Evolutionary conservation across 2,329 filamentous ascomycete species (phyloP).

Genomic region (Dactylella cylindrospora): DNA sequence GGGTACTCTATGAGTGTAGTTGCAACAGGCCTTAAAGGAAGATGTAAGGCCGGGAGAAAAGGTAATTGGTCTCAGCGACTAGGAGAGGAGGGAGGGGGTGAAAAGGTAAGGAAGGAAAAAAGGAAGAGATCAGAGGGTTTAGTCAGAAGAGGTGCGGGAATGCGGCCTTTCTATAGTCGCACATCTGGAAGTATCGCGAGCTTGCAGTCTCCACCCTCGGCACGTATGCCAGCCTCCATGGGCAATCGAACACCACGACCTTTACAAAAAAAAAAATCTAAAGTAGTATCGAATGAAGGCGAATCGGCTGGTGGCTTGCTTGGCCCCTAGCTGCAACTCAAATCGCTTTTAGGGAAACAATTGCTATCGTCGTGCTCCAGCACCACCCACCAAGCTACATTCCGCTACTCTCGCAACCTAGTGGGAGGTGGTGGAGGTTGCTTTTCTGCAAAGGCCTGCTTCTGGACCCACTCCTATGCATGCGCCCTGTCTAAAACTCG

Average conservation of each 20-base stretch:
- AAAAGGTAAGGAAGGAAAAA: slow-evolving; percentile 4
- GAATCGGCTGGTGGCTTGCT: slow-evolving; percentile 29
- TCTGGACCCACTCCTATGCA: slow-evolving; percentile 32
- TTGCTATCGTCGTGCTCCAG: no score
- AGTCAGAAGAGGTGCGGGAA: background rate
- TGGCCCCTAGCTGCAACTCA: slow-evolving; percentile 11
- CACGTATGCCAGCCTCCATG: no score
- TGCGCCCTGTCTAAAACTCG: slow-evolving; percentile 29
- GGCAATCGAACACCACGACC: no score
- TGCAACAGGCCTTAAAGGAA: no score
- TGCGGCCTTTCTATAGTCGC: slow-evolving; percentile 31
- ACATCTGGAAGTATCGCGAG: slow-evolving; percentile 1
- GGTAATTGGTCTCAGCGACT: no score
- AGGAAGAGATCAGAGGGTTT: background rate
- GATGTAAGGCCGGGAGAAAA: no score
- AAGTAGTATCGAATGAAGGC: no score
- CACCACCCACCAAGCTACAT: no score
- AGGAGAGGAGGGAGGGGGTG: slow-evolving; percentile 8
- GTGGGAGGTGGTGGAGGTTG: slow-evolving; percentile 30
- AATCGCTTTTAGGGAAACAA: slow-evolving; percentile 4
- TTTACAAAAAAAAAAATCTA: no score
- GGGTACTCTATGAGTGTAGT: no score
- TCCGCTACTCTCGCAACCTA: slow-evolving; percentile 20
- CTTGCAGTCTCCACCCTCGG: background rate
- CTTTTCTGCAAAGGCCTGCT: slow-evolving; percentile 27